phyloP scores from a whole-genome alignment of 768 basidiomycete genomes.

The Leccinum boreale region DNA sequence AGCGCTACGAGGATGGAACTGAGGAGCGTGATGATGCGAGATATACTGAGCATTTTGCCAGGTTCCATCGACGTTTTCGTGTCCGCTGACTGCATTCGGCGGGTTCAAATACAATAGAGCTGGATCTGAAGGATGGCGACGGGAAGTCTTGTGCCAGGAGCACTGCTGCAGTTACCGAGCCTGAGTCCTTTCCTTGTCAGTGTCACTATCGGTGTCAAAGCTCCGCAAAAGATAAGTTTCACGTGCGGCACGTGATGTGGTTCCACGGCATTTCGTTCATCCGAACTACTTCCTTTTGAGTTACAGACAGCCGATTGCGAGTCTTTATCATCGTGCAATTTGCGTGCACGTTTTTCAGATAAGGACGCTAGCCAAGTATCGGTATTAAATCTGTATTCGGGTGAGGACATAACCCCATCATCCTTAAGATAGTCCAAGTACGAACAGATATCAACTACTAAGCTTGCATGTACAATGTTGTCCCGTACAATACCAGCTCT shows the following conservation, averaged over 20 bases:
- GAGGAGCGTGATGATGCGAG: constrained; percentile 47
- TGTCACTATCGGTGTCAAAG: neutral
- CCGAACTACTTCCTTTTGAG: too few relatives aligned
- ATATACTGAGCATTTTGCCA: constrained; percentile 33
- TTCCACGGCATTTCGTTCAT: too few relatives aligned
- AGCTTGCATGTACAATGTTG: neutral
- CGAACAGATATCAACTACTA: neutral
- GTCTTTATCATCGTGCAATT: too few relatives aligned
- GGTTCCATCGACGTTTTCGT: constrained; percentile 19
- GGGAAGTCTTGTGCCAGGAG: neutral
- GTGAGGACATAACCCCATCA: too few relatives aligned
- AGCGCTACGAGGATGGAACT: constrained; percentile 59
- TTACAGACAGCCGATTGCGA: too few relatives aligned
- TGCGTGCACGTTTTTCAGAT: too few relatives aligned
- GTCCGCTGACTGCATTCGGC: constrained; percentile 6
- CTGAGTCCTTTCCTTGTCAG: neutral
- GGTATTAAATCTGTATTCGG: neutral
- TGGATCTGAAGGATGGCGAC: neutral
- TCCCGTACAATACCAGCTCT: neutral
- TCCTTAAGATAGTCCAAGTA: neutral
- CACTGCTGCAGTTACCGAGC: neutral
- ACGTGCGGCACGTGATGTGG: neutral
- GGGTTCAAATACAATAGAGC: neutral
- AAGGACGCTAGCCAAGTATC: too few relatives aligned
- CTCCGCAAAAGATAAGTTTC: neutral